Base-by-base conservation (phyloP, 169 alveolate species). In the Eimeria maxima region DNA sequence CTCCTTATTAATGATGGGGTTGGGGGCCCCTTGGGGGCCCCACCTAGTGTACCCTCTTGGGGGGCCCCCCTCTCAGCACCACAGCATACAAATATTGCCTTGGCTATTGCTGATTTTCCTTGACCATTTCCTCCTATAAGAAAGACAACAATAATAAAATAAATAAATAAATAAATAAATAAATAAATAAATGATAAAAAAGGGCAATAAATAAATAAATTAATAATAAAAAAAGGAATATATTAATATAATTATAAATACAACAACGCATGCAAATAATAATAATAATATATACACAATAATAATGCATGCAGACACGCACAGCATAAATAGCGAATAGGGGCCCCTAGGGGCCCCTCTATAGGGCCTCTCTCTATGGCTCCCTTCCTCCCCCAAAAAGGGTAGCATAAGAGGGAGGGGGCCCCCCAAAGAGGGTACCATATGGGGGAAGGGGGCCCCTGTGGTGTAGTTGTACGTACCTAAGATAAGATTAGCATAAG, bases 1-100 rank as follows among this genome's bases (percentile, higher is more conserved):
- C 67, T 47, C 42, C 38, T 42, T 3, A 78, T 10, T 2, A 78
- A 42, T 44, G 57, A 44, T 47, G 65, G 27, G n/a, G 45, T 10
- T n/a, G 74, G 76, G 57, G 69, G 83, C 90, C 89, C 57, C 88
- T 47, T 6, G 38, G 67, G 88, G 33, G 29, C 53, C 87, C 57
- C 42, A 27, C 33, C 90, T 33, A 24, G 8, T 33, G 44, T 4
- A 24, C 89, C 83, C 71, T 22, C 78, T 38, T 42, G 57, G 2
- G 33, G 45, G n/a, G 55, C 73, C 86, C 71, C 95, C 86, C 83
- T 78, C 90, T 90, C 95, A 7, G 81, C 95, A 4, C 95, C 95
- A 63, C 95, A 90, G 47, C 95, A 90, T 11, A 90, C 42, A 50
- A 90, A 83, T 50, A 90, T 76, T 29, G 95, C 95, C 53, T 83